Evolutionary conservation across 257 asterid genomes (phyloP), one percentile per base, ranked within the genome.

Genomic region (Cinchona pubescens): DNA sequence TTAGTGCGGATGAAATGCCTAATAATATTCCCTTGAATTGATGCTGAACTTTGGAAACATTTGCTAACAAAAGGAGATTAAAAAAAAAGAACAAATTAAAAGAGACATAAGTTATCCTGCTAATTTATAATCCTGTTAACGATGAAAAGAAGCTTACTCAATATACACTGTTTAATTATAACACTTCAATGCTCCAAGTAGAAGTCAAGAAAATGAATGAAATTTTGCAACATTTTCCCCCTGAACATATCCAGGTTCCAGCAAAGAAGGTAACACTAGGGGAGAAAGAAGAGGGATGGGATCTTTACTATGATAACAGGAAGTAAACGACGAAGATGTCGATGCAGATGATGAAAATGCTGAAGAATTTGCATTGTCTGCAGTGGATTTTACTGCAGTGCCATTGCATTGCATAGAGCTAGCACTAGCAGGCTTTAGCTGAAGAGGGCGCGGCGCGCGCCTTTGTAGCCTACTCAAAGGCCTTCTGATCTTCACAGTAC

Each of bases 221-320:
- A 83, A 75, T 32, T 55, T 75, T 19, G 76, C 77, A 46, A 58
- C 37, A 68, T 73, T 76, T 70, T 79, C 73, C 35, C 71, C 79
- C 14, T 84, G 83, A 62, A 63, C 73, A 49, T 43, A 67, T 35
- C 81, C 73, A 77, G 87, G 49, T 40, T 83, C 86, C n/a, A 86
- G 75, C 87, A 86, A 72, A 29, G 87, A 82, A 60, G 92, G 90
- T 85, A 86, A 73, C 58, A 84, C 86, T 35, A 86, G 86, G 40
- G 92, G 90, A 61, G 92, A 83, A 14, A 88, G 89, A 71, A 88
- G 84, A 71, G 90, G 90, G 70, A 86, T 84, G 0, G 92, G 88
- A 78, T 86, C 90, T 86, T 83, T 88, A 79, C 82, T 79, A 1
- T 79, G 72, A 72, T 67, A 83, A 81, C 68, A 76, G 3, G 79